phyloP scores from a whole-genome alignment of 371 early-diverging fungal species.

The Lichtheimia ornata region DNA sequence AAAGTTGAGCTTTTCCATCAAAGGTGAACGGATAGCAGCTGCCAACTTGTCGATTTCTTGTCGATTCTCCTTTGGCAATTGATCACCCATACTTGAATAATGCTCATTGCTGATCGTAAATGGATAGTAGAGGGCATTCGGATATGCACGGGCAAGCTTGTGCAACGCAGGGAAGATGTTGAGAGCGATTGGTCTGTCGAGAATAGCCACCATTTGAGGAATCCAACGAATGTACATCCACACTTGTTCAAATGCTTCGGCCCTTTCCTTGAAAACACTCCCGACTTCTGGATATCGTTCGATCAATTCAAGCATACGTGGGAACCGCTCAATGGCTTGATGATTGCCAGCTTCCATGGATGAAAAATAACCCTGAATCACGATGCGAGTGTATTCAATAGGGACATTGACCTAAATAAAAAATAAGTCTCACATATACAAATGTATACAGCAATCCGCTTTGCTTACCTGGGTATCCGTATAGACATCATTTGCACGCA shows the following conservation, averaged over 20 bases:
- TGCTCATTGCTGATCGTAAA: conserved; percentile 73
- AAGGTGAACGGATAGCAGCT: conserved; percentile 41
- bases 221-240: conserved; percentile 82
- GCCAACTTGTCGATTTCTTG: conserved; percentile 44
- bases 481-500: conserved; percentile 19
- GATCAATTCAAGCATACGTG: conserved; percentile 68
- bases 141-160: conserved; percentile 63
- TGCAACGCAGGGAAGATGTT: conserved; percentile 43
- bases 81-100: conserved; percentile 44
- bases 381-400: conserved; percentile 36
- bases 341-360: conserved; percentile 42
- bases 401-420: conserved; percentile 21
- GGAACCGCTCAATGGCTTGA: conserved; percentile 65
- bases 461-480: neutral
- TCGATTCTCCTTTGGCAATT: conserved; percentile 16
- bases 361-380: conserved; percentile 52
- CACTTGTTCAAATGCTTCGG: conserved; percentile 23
- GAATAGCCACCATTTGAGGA: conserved; percentile 73
- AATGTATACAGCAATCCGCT: neutral
- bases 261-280: conserved; percentile 25
- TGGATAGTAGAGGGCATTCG: conserved; percentile 71
- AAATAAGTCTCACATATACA: neutral
- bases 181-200: conserved; percentile 50
- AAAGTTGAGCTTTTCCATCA: conserved; percentile 55
- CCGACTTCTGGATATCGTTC: conserved; percentile 54